Evolutionary conservation across 2,329 filamentous ascomycete species (phyloP), one percentile per base, ranked within the genome.

Genomic region (Arachnopeziza araneosa): DNA sequence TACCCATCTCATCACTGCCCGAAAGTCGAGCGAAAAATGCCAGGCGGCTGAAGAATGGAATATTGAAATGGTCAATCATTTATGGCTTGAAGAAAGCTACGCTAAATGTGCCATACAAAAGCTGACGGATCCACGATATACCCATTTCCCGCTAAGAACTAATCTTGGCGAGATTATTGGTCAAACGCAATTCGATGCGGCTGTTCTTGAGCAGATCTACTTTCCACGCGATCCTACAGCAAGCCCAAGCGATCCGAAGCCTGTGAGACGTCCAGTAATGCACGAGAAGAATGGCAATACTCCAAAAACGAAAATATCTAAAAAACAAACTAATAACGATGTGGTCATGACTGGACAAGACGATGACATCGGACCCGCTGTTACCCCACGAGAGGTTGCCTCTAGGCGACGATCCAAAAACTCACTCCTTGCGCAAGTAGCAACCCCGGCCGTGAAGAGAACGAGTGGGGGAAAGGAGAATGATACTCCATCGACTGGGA

Each of bases 51-150:
- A 85, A 63, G 95, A 98, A 75, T 99, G 95, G 95, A 88, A 89
- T 57, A 87, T 98, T 58, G 79, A 91, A 59, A 88, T 96, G 68
- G 79, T 96, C 68, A 99, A 98, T 73, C 95, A 99, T 72, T 80
- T 99, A 0, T 99, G 95, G 95, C 82, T 99, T 52, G 95, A 99
- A 74, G 95, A 99, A 71, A 96, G 92, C 74, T 99, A 98, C 71
- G 91, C 93, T 1, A 91, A 89, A 72, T 96, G 92, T 77, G 83
- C 89, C 70, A 78, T 88, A 60, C 88, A 91, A 71, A 83, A 84
- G 0, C 77, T 93, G 23, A 88, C 89, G 3, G 84, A 90, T 56
- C 79, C 83, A 9, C 87, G 88, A 64, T 99, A 96, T 72, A 91
- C 83, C 0, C 87, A 92, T 71, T 99, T 98, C 66, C 95, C 95